These are phyloP conservation scores for Cyberlindnera japonica DNA, from an alignment of 805 yeast species.

Conservation along the genomic window DNA sequence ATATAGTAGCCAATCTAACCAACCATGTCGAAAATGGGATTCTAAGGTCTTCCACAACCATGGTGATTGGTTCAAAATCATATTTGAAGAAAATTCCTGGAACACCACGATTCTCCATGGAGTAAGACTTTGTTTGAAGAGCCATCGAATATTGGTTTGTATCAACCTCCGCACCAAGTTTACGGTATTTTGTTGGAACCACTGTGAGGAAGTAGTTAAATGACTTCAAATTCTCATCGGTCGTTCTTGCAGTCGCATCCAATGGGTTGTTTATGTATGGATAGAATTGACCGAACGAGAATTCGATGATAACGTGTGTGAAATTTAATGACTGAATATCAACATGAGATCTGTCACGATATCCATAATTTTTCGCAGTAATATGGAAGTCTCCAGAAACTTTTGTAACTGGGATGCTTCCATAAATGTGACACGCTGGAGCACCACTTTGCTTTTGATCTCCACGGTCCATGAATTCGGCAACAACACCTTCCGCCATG, in stretches of 20 bases:
- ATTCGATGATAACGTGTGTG: constrained; percentile 80
- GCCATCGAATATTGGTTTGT: constrained; percentile 85
- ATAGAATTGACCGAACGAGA: constrained; percentile 86
- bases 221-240: constrained; percentile 45
- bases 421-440: constrained; percentile 83
- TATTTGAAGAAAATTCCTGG: constrained; percentile 85
- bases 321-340: constrained; percentile 60
- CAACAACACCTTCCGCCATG: constrained; percentile 60
- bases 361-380: constrained; percentile 71
- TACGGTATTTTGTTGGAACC: constrained; percentile 76
- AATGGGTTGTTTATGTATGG: constrained; percentile 87
- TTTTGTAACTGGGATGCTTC: constrained; percentile 77
- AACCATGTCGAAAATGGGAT: constrained; percentile 75
- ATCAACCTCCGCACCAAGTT: constrained; percentile 66
- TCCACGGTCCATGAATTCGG: constrained; percentile 50
- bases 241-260: constrained; percentile 63
- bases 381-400: constrained; percentile 85
- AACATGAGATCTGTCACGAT: constrained; percentile 40
- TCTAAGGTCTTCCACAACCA: constrained; percentile 66
- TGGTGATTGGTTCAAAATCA: constrained; percentile 82
- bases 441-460: constrained; percentile 45
- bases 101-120: constrained; percentile 27
- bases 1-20: constrained; percentile 71
- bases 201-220: constrained; percentile 71
- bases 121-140: constrained; percentile 37